A percentile compares a stretch with the other conserved stretches of the same genome.
phyloP scores from a whole-genome alignment of 257 asterid genomes.

The Capsicum rhomboideum region DNA sequence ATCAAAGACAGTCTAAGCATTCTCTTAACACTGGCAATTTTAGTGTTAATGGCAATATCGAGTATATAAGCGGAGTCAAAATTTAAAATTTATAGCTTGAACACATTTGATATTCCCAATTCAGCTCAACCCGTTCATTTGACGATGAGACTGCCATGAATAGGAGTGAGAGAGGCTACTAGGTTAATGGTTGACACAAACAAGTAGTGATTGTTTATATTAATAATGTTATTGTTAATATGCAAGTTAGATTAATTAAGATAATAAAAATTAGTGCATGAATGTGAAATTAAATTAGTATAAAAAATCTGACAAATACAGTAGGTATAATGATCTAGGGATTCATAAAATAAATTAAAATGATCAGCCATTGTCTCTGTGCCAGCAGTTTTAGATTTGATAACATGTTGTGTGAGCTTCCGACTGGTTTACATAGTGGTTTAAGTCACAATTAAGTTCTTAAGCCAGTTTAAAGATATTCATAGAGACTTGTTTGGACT shows the following conservation, averaged over 20 bases:
- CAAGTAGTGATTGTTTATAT: neutral
- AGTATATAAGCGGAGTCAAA: too few relatives aligned
- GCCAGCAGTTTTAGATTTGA: neutral
- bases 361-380: neutral
- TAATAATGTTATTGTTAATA: too few relatives aligned
- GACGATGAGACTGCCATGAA: neutral
- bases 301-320: conserved; percentile 17
- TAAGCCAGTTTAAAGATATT: too few relatives aligned
- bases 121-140: neutral
- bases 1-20: too few relatives aligned
- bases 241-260: conserved; percentile 3
- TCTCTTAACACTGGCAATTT: too few relatives aligned
- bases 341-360: neutral
- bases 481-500: too few relatives aligned
- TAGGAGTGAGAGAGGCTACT: too few relatives aligned
- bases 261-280: neutral
- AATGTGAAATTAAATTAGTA: neutral
- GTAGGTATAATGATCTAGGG: conserved; percentile 16
- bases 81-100: too few relatives aligned
- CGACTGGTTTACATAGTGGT: neutral
- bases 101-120: too few relatives aligned
- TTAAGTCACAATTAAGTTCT: neutral
- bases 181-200: neutral
- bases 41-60: too few relatives aligned
- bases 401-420: neutral